Evolutionary conservation across 768 basidiomycete genomes (phyloP), one percentile per base, ranked within the genome.

Genomic region (Neoboletus brunneissimus): DNA sequence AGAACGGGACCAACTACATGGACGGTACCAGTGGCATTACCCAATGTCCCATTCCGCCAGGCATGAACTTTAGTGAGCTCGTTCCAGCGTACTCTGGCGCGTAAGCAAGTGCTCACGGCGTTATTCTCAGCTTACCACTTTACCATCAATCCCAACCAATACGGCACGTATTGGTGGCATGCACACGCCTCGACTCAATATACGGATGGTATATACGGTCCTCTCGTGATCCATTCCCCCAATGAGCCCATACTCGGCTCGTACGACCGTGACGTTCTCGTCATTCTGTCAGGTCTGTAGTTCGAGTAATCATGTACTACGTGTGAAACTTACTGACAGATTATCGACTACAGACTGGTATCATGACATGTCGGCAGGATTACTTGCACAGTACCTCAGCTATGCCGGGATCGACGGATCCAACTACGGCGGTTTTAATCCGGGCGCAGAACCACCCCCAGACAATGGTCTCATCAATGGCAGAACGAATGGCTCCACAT

Each of bases 21-120:
- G 81, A 82, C 51, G 81, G 81, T 2, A 74, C 79, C 0, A 67
- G 64, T 9, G 76, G 74, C 10, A 72, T 82, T 43, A 78, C 81
- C 1, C 76, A 82, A 60, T 82, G 82, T 59, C 77, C 78, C 11
- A 82, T 82, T 34, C 81, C 81, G n/a, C 74, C 81, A 4, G 79
- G 79, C 23, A 67, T 73, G 60, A 76, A 74, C 51, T 71, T 71
- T 32, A 53, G 70, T 80, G 57, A 71, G 59, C n/a, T 7, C 32
- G 2, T 53, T 43, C 38, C 46, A 22, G 2, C 32, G 9, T 42
- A 15, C 15, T 29, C 29, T 31, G 35, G 34, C 32, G 32, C 9
- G 12, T 10, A 20, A 29, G 9, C 23, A 31, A 22, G 32, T 46
- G 48, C 51, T 58, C 5, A 64, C 37, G 12, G 0, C 7, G 9